Conservation (phyloP, 1,284 basidiomycete genomes). For the Gastroboletus turbinatus region DNA sequence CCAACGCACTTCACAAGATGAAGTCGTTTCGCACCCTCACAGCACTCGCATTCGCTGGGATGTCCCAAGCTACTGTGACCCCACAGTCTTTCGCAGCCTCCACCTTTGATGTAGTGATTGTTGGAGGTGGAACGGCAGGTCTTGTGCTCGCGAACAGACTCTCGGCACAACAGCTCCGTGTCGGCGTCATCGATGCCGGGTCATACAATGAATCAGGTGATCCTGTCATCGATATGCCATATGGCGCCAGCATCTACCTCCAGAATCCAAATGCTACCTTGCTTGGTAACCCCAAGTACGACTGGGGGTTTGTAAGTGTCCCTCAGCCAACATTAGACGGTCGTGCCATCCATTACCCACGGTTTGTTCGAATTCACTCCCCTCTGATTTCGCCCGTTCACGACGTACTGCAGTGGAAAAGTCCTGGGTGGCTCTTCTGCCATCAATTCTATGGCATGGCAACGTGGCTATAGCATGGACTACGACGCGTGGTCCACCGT, state of each 20-base stretch:
- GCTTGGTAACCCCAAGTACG: not conserved
- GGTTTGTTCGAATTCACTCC: not conserved
- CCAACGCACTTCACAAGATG: slow-evolving; percentile 1
- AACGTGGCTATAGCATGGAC: not conserved
- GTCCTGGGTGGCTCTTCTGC: slow-evolving; percentile 6
- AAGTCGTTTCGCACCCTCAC: not conserved
- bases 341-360: not conserved
- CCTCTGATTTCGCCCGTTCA: not conserved
- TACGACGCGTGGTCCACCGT: not conserved
- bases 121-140: slow-evolving; percentile 3
- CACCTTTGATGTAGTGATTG: not conserved
- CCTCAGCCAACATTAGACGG: not conserved
- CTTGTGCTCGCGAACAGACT: slow-evolving; percentile 5
- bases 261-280: not conserved
- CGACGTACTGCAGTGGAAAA: not conserved
- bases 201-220: slow-evolving; percentile 1
- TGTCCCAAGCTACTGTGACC: not conserved
- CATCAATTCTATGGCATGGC: not conserved
- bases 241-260: not conserved
- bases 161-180: not conserved
- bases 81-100: slow-evolving; percentile 2
- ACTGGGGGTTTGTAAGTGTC: not conserved
- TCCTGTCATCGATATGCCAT: not conserved
- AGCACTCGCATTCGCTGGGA: not conserved
- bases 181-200: slow-evolving; percentile 2